Percentiles rank a stretch among this genome's conserved stretches.
Evolutionary conservation across 768 basidiomycete species (phyloP).

Genomic region (Podaxis mareebaensis): DNA sequence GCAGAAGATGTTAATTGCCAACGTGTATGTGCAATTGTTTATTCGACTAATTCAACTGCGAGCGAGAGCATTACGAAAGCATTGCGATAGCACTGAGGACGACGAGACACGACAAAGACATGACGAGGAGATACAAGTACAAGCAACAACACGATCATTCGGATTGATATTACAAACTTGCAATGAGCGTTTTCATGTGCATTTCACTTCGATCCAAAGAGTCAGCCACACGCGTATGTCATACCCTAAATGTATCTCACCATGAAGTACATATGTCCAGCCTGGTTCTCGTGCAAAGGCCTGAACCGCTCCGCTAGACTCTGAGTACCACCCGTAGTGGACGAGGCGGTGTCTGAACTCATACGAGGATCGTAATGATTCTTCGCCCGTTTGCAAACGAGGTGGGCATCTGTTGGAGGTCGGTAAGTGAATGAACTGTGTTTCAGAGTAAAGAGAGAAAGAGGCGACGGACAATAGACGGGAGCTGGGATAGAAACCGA

Average conservation of each 20-base stretch:
- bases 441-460: background rate
- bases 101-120: background rate
- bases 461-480: slow-evolving; percentile 63
- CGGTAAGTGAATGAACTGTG: background rate
- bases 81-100: background rate
- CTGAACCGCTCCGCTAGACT: slow-evolving; percentile 55
- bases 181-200: background rate
- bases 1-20: background rate
- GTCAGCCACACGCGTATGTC: background rate
- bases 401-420: slow-evolving; percentile 67
- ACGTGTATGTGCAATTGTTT: background rate
- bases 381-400: slow-evolving; percentile 79
- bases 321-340: slow-evolving; percentile 45
- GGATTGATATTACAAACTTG: too few relatives aligned
- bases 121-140: background rate
- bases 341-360: slow-evolving; percentile 57
- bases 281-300: slow-evolving; percentile 53
- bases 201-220: background rate
- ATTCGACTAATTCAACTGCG: background rate
- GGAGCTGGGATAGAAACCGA: slow-evolving; percentile 87
- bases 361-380: slow-evolving; percentile 74
- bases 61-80: background rate
- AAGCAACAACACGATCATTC: background rate
- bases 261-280: slow-evolving; percentile 62
- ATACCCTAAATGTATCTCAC: slow-evolving; percentile 23